phyloP scores from a whole-genome alignment of 371 early-diverging fungal genomes.

The Globomyces sp. region DNA sequence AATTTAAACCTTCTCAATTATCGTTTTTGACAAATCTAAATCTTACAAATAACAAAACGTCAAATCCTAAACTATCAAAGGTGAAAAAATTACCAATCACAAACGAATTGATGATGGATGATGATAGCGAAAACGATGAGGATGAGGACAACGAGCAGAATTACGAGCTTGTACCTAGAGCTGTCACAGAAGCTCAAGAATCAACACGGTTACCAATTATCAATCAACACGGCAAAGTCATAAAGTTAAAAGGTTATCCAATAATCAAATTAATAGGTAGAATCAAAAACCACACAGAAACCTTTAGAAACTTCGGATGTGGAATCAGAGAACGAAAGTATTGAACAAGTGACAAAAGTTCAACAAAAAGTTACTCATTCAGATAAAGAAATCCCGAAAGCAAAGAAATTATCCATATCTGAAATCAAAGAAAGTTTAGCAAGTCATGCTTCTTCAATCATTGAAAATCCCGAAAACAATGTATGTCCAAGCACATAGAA shows the following conservation, averaged over 20 bases:
- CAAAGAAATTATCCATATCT: constrained; percentile 27
- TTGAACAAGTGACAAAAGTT: constrained; percentile 6
- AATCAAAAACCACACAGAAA: constrained; percentile 5
- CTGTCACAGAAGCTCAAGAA: constrained; percentile 5
- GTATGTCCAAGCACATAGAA: constrained; percentile 35
- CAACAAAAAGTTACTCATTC: too few relatives aligned
- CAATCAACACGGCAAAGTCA: neutral
- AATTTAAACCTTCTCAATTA: constrained; percentile 32
- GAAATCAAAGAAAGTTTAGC: constrained; percentile 82
- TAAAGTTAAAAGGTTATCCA: neutral
- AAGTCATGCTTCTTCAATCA: constrained; percentile 63
- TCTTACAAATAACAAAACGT: constrained; percentile 27
- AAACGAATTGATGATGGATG: neutral
- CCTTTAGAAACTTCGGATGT: neutral
- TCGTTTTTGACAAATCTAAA: constrained; percentile 38
- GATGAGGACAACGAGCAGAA: constrained; percentile 10
- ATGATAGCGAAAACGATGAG: constrained; percentile 19
- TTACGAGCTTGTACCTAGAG: too few relatives aligned
- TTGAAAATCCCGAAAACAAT: constrained; percentile 78
- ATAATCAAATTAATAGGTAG: neutral
- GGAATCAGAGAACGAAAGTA: constrained; percentile 15
- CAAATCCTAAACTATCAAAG: constrained; percentile 16
- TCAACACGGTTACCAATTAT: neutral
- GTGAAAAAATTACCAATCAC: constrained; percentile 24
- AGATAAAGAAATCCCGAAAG: too few relatives aligned